These are phyloP conservation scores for Halteria grandinella DNA, from an alignment of 73 alveolate species.

Conservation along the genomic window DNA sequence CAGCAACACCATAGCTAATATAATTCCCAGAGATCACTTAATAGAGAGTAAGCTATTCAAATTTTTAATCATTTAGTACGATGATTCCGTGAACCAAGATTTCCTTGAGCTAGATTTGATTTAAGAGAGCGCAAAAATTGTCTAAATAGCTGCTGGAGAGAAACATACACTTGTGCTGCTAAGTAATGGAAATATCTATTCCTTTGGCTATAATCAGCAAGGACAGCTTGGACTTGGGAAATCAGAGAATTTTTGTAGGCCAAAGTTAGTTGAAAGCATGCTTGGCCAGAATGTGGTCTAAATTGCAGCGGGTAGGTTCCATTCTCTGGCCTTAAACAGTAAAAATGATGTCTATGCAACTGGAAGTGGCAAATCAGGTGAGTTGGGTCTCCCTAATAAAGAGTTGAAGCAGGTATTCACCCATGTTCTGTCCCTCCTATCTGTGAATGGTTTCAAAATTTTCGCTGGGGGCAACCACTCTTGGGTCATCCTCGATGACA, in stretches of 20 bases:
- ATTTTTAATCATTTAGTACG: slow-evolving; percentile 3
- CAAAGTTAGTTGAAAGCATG: slow-evolving; percentile 87
- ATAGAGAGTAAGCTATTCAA: not conserved
- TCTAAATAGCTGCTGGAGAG: slow-evolving; percentile 92
- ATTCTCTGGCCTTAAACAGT: slow-evolving; percentile 87
- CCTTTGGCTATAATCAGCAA: slow-evolving; percentile 94
- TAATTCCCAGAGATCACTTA: slow-evolving; percentile 57
- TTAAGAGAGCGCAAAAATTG: slow-evolving; percentile 55
- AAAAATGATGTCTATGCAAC: slow-evolving; percentile 89
- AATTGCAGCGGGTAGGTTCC: slow-evolving; percentile 98
- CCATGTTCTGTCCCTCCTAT: slow-evolving; percentile 81
- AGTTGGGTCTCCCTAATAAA: slow-evolving; percentile 87
- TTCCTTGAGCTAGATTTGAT: slow-evolving; percentile 28
- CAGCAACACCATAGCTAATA: slow-evolving; percentile 72
- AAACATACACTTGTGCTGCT: slow-evolving; percentile 91
- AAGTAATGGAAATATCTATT: slow-evolving; percentile 85
- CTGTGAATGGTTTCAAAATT: slow-evolving; percentile 80
- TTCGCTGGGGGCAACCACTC: slow-evolving; percentile 98
- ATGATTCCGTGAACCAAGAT: slow-evolving; percentile 39
- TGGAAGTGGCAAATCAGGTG: slow-evolving; percentile 92
- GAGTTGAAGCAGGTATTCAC: slow-evolving; percentile 84
- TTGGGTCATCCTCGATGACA: slow-evolving; percentile 94
- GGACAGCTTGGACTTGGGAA: slow-evolving; percentile 94
- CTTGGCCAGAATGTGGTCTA: slow-evolving; percentile 66
- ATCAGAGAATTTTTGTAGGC: slow-evolving; percentile 86